Evolutionary conservation across 169 alveolate genomes (phyloP).

Genomic region (Eimeria mitis): DNA sequence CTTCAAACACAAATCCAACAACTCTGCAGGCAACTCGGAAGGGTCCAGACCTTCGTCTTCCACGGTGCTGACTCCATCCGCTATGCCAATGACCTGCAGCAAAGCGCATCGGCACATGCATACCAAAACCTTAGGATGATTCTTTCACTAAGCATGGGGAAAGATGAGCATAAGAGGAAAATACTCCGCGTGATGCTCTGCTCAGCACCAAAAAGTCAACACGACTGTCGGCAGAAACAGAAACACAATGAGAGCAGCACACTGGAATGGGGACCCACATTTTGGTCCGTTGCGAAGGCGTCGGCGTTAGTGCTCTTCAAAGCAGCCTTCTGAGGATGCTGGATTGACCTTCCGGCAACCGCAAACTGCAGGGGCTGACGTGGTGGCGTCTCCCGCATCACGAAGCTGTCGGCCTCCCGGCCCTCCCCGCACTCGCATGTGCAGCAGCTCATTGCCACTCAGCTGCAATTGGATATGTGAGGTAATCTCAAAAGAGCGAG

Average conservation of each 20-base stretch:
- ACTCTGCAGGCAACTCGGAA: slow-evolving; percentile 85
- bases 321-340: slow-evolving; percentile 81
- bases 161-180: background rate
- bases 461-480: background rate
- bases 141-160: background rate
- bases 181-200: background rate
- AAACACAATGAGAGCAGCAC: background rate
- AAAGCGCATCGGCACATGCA: background rate
- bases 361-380: slow-evolving; percentile 38
- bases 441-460: slow-evolving; percentile 55
- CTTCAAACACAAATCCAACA: slow-evolving; percentile 83
- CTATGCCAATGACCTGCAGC: slow-evolving; percentile 85
- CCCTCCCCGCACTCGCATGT: slow-evolving; percentile 49
- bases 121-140: background rate
- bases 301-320: slow-evolving; percentile 72
- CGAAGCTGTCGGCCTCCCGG: slow-evolving; percentile 29
- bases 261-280: slow-evolving; percentile 10
- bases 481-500: background rate
- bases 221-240: background rate
- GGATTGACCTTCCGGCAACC: slow-evolving; percentile 78
- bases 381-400: slow-evolving; percentile 34
- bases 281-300: slow-evolving; percentile 76
- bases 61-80: slow-evolving; percentile 88
- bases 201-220: background rate
- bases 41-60: slow-evolving; percentile 87